A percentile compares a stretch with the other conserved stretches of the same genome.
phyloP scores from a whole-genome alignment of 2,329 filamentous ascomycete species.

The Raffaelea ambrosiae region DNA sequence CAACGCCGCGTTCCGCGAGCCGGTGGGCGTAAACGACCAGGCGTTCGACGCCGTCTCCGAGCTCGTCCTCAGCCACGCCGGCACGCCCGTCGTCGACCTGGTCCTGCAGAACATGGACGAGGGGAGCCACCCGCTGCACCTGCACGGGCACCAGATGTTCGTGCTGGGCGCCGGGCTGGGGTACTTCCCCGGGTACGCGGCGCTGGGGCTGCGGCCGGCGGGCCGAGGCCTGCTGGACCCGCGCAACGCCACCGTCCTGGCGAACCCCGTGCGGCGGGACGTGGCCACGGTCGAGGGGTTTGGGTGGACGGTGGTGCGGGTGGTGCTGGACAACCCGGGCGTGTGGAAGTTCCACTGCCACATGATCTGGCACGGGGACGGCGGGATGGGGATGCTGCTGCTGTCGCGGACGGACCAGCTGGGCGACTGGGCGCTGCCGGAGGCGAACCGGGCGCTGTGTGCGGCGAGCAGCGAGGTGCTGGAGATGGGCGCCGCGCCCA shows the following conservation, averaged over 20 bases:
- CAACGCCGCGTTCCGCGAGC: constrained; percentile 39
- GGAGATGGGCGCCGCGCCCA: constrained; percentile 37
- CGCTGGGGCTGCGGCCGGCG: constrained; percentile 22
- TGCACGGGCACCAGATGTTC: constrained; percentile 34
- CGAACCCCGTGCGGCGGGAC: constrained; percentile 40
- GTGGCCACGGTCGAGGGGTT: constrained; percentile 34
- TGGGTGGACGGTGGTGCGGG: constrained; percentile 39
- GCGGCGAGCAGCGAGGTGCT: constrained; percentile 30
- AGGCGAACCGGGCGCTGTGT: constrained; percentile 37
- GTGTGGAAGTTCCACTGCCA: constrained; percentile 32
- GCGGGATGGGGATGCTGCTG: constrained; percentile 30
- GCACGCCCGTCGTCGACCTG: constrained; percentile 59
- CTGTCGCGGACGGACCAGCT: constrained; percentile 39
- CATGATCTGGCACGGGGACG: constrained; percentile 28
- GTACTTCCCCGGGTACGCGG: constrained; percentile 36
- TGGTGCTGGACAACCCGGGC: constrained; percentile 42
- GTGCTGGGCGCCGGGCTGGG: constrained; percentile 55
- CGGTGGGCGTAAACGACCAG: constrained; percentile 40
- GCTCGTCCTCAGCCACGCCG: constrained; percentile 55
- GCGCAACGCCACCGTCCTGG: constrained; percentile 21
- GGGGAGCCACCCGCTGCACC: constrained; percentile 16
- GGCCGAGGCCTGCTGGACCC: constrained; percentile 26
- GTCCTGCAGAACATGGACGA: constrained; percentile 35
- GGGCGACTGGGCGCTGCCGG: constrained; percentile 31
- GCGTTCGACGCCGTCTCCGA: constrained; percentile 32